phyloP scores from a whole-genome alignment of 805 yeast species.

The Zygoascus biomembranicola region DNA sequence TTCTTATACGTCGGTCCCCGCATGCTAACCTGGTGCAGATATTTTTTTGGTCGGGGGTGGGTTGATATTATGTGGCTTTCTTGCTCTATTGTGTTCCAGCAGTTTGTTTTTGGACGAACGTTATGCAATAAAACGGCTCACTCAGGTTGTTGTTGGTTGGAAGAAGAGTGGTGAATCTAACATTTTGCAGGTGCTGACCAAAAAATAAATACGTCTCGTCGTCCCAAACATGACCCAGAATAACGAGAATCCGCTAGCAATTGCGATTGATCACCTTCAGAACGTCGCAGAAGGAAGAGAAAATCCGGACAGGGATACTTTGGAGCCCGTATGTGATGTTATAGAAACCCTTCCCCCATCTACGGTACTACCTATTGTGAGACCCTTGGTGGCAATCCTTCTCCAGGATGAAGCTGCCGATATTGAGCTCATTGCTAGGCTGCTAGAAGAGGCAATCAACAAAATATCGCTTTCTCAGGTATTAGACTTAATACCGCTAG shows the following conservation, averaged over 20 bases:
- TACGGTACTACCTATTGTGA: neutral
- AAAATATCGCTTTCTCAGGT: neutral
- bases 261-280: neutral
- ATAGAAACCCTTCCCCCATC: neutral
- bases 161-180: too few relatives aligned
- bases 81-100: too few relatives aligned
- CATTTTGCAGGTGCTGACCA: too few relatives aligned
- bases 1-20: too few relatives aligned
- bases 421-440: neutral
- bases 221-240: neutral
- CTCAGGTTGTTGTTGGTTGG: too few relatives aligned
- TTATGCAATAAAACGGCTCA: too few relatives aligned
- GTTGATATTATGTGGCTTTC: too few relatives aligned
- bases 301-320: neutral
- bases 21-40: too few relatives aligned
- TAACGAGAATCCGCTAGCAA: neutral
- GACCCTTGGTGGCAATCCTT: neutral
- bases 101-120: too few relatives aligned
- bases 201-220: too few relatives aligned
- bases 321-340: neutral
- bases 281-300: neutral
- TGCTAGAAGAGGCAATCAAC: neutral
- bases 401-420: neutral
- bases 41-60: too few relatives aligned
- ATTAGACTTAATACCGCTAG: conserved; percentile 4